A percentile compares a stretch with the other conserved stretches of the same genome.
Conservation (phyloP, 495 filamentous ascomycete species). For the Tirmania nivea region DNA sequence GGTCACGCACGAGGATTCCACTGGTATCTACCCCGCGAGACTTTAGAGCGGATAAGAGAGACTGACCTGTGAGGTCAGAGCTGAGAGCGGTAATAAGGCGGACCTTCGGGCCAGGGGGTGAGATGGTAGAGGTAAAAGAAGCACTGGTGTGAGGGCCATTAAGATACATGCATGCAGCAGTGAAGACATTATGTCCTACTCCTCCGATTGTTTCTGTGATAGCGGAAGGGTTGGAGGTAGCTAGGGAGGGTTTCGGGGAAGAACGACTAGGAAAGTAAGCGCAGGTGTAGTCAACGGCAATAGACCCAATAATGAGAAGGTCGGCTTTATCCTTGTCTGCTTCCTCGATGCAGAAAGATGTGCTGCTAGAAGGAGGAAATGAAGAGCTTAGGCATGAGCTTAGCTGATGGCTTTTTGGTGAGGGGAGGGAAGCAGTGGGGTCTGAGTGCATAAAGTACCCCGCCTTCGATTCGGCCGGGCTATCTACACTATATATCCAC, state of each 20-base stretch:
- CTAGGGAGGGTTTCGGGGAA: constrained; percentile 29
- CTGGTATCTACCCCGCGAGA: constrained; percentile 38
- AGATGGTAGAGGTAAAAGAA: constrained; percentile 33
- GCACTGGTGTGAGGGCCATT: constrained; percentile 26
- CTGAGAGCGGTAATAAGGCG: constrained; percentile 29
- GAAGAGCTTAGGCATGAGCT: not conserved
- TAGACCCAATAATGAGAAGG: constrained; percentile 69
- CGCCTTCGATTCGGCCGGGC: too few relatives aligned
- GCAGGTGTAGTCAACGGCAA: constrained; percentile 75
- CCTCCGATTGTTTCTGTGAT: constrained; percentile 72
- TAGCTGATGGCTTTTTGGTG: not conserved
- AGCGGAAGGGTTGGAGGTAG: constrained; percentile 70
- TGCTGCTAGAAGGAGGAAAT: not conserved
- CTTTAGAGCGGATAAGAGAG: constrained; percentile 39
- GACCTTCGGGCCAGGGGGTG: constrained; percentile 20
- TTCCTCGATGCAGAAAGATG: not conserved
- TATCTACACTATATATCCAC: too few relatives aligned
- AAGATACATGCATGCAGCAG: not conserved
- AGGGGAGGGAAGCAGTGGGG: not conserved
- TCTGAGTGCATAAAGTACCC: too few relatives aligned
- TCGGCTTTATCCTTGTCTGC: constrained; percentile 23
- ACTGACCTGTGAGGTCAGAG: constrained; percentile 40
- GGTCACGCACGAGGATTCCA: constrained; percentile 36
- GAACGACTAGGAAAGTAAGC: constrained; percentile 36
- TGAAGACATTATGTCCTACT: constrained; percentile 67